Base-by-base conservation (phyloP, 176 grass and related monocot genomes). In the Triticum monococcum region DNA sequence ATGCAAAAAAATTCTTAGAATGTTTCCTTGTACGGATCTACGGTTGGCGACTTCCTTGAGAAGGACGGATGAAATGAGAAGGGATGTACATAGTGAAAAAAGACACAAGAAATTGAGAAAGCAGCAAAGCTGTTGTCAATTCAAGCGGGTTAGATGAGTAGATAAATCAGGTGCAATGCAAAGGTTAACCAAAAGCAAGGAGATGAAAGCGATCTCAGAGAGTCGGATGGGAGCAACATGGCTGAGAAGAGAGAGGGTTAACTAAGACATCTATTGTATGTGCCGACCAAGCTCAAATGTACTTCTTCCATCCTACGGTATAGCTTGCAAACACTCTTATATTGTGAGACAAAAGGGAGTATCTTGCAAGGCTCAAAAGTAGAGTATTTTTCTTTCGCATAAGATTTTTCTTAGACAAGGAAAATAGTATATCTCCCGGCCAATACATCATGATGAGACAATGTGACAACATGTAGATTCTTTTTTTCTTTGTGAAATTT, bases 181-280 rank as follows among this genome's bases (percentile, higher is more conserved):
- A 45, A 61, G 32, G 77, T 41, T 81, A 11, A 38, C 68, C 17
- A 71, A 80, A 85, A 60, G 41, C 31, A 24, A 26, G 26, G 5
- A 32, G 76, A 75, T 75, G 41, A 68, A 67, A 67, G 65, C 9
- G 82, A 75, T 60, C 18, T 43, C 8, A 36, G 31, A 20, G 66
- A 68, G 14, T 88, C 75, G 37, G 43, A 85, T 75, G 57, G 12
- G n/a, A 76, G n/a, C 77, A 61, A 13, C 69, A 24, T 38, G 23
- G 35, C n/a, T 5, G 23, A 26, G 4, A 40, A 7, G 5, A 69
- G 52, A 2, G 12, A 83, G 63, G 72, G 43, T 78, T 36, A 36
- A 36, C 6, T 36, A 36, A 36, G 35, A 5, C 35, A 36, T 36
- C 35, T 36, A 36, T 36, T 5, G 6, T 36, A 36, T 36, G 6